Percentiles rank a stretch among this genome's conserved stretches.
Conservation (phyloP, 2,329 filamentous ascomycete genomes). For the Cladophialophora immunda region DNA sequence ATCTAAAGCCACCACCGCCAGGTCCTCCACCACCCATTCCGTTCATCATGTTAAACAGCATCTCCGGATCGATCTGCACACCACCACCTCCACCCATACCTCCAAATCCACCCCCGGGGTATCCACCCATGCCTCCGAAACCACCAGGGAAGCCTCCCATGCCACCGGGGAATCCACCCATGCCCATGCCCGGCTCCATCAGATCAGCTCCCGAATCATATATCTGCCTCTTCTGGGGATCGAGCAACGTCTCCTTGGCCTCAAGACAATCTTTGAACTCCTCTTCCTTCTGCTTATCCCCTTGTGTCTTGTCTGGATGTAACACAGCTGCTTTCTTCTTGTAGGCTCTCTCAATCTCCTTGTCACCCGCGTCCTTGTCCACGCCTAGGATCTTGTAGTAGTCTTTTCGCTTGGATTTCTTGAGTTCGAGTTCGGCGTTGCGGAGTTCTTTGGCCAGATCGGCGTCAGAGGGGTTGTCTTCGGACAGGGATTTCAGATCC, state of each 20-base stretch:
- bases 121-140: constrained; percentile 50
- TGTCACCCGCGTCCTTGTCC: constrained; percentile 82
- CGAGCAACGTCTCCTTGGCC: constrained; percentile 94
- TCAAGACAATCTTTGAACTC: constrained; percentile 98
- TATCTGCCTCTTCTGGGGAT: constrained; percentile 88
- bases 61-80: constrained; percentile 48
- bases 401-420: constrained; percentile 97
- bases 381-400: constrained; percentile 98
- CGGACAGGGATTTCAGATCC: constrained; percentile 86
- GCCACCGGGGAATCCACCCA: constrained; percentile 46
- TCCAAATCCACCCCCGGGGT: constrained; percentile 47
- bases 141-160: constrained; percentile 52
- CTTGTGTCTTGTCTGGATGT: constrained; percentile 97
- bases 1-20: constrained; percentile 36
- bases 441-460: constrained; percentile 84
- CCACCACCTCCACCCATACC: constrained; percentile 49
- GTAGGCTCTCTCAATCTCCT: constrained; percentile 95
- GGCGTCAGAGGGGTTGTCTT: constrained; percentile 82
- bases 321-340: constrained; percentile 91
- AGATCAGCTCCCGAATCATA: constrained; percentile 95
- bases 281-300: constrained; percentile 81
- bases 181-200: constrained; percentile 80
- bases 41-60: constrained; percentile 57
- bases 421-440: constrained; percentile 90
- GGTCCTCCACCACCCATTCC: constrained; percentile 43